Evolutionary conservation across 306 rosid species (phyloP).

Genomic region (Chamaecrista fasciculata): DNA sequence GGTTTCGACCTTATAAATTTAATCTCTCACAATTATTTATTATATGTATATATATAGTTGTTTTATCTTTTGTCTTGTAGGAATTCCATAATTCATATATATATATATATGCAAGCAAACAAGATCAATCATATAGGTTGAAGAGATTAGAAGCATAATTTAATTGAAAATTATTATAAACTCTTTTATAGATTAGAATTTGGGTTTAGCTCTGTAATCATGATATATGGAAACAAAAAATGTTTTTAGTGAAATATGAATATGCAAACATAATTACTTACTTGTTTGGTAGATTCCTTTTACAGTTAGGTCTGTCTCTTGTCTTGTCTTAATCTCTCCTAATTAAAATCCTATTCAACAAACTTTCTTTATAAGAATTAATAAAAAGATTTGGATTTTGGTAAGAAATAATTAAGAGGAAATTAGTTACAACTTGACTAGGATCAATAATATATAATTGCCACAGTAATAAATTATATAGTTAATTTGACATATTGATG

Average conservation of each 20-base stretch:
- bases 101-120: neutral
- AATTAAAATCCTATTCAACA: neutral
- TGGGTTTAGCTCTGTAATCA: neutral
- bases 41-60: neutral
- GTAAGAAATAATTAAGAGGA: too few species aligned
- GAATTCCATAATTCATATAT: neutral
- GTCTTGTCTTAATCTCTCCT: neutral
- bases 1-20: too few species aligned
- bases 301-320: constrained; percentile 19
- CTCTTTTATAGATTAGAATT: neutral
- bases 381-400: neutral
- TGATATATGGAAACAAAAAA: too few species aligned
- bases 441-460: too few species aligned
- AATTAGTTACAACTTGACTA: too few species aligned
- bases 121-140: neutral
- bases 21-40: too few species aligned
- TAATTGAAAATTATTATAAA: neutral
- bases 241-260: neutral
- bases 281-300: neutral
- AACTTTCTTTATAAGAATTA: too few species aligned
- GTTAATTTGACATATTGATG: too few species aligned
- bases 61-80: constrained; percentile 4
- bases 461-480: too few species aligned
- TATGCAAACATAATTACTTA: neutral
- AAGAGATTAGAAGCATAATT: neutral